Percentiles rank a stretch among this genome's conserved stretches.
phyloP scores from a whole-genome alignment of 2,329 filamentous ascomycete species.

The Aspergillus sojae region DNA sequence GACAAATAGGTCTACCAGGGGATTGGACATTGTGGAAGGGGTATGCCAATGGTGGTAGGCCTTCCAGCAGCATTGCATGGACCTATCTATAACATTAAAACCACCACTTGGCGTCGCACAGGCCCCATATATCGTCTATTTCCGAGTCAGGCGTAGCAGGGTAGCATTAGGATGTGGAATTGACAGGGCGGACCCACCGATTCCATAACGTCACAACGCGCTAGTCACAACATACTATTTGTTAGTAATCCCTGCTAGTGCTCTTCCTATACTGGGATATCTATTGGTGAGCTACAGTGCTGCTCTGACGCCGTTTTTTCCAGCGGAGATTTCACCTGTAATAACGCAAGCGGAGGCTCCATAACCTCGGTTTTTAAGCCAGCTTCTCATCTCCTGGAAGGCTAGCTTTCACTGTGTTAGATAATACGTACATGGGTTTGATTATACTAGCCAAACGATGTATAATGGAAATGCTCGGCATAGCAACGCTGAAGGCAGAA shows the following conservation, averaged over 20 bases:
- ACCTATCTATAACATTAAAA: background rate
- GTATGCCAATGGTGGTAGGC: background rate
- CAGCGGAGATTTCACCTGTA: background rate
- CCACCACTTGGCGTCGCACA: background rate
- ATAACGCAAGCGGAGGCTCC: background rate
- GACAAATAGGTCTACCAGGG: background rate
- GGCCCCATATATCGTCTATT: background rate
- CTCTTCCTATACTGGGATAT: background rate
- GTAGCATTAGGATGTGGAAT: background rate
- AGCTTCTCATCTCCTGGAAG: background rate
- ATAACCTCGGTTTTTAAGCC: background rate
- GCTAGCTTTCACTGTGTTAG: background rate
- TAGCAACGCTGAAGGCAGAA: background rate
- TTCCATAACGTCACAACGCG: background rate
- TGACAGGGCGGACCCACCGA: background rate
- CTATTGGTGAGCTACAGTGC: background rate
- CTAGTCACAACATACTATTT: background rate
- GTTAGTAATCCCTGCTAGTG: background rate
- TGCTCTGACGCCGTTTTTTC: background rate
- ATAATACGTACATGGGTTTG: background rate
- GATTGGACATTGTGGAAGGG: background rate
- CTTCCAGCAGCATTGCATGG: background rate
- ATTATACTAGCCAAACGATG: background rate
- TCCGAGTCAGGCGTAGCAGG: background rate
- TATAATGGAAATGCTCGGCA: background rate